Base-by-base conservation (phyloP, 768 basidiomycete species). In the Suillus fuscotomentosus region DNA sequence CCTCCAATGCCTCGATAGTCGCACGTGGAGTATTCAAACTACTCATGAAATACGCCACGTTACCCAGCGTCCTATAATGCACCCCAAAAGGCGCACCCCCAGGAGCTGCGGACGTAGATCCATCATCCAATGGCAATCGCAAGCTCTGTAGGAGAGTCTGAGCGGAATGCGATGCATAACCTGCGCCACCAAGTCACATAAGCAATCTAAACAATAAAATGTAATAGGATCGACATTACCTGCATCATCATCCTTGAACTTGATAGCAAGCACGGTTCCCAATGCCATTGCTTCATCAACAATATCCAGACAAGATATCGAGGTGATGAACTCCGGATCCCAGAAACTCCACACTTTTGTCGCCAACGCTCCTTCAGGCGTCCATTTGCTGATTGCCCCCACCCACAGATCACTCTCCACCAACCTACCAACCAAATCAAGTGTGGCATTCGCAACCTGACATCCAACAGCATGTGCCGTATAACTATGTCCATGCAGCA, bases 401-500 rank as follows among this genome's bases (percentile, higher is more conserved):
- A 72, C 73, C 92, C 93, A 97, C 10, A 76, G 78, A 11, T 82
- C 82, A 64, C 83, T 81, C 38, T 68, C 64, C 27, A 71, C 72
- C 17, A 85, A 73, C 48, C 80, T 66, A 57, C 89, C 88, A 9
- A 96, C 72, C 64, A 91, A 77, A 41, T 84, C 79, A 48, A 98
- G 80, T 3, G 95, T 86, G 75, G 88, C 86, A 68, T 89, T 89
- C 1, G 97, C 97, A 14, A 97, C 92, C 67, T 92, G 89, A 75
- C 97, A 98, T 0, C 95, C 97, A 45, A 97, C 83, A 0, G 97
- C 86, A 73, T 97, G 93, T 3, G 97, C 97, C 0, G 94, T 97
- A 75, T 99, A 99, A 63, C 92, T 94, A 74, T 99, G 97, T 0
- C 97, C 97, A 66, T 99, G 97, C 2, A 98, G 79, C 15, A 99